Conservation (phyloP, 148 eudicot species). For the Arbutus unedo region DNA sequence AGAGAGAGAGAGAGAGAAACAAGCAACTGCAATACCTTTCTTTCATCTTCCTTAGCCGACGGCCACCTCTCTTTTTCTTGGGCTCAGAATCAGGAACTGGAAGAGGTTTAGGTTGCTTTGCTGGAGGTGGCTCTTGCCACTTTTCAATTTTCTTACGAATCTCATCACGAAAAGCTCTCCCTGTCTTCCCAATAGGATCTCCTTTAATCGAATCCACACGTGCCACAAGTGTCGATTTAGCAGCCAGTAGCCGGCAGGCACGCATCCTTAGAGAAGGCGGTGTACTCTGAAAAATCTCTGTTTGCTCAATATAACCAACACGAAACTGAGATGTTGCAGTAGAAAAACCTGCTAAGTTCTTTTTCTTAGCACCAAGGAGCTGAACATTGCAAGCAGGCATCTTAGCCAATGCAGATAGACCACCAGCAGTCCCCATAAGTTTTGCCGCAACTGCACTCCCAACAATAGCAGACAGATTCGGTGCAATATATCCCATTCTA, state of each 20-base stretch:
- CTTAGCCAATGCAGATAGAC: conserved; percentile 73
- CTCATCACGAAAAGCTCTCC: conserved; percentile 72
- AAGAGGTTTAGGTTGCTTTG: conserved; percentile 95
- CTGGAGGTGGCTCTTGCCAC: conserved; percentile 99
- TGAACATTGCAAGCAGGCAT: conserved; percentile 99
- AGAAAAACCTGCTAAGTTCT: conserved; percentile 91
- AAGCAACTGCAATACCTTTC: conserved; percentile 51
- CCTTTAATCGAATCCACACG: conserved; percentile 88
- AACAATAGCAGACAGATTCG: conserved; percentile 91
- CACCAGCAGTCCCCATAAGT: conserved; percentile 99
- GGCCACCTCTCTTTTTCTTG: conserved; percentile 97
- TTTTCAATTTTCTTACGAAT: conserved; percentile 92
- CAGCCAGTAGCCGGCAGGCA: conserved; percentile 82
- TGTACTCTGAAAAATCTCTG: conserved; percentile 85
- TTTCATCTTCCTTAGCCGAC: conserved; percentile 90
- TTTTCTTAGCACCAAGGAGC: conserved; percentile 86
- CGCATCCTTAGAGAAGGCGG: conserved; percentile 87
- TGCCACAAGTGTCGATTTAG: conserved; percentile 87
- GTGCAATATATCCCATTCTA: conserved; percentile 95
- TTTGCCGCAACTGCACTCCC: conserved; percentile 99
- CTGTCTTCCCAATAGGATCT: conserved; percentile 79
- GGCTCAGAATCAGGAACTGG: conserved; percentile 99
- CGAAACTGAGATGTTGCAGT: conserved; percentile 88
- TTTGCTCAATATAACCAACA: conserved; percentile 85
- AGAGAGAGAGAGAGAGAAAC: not conserved